phyloP scores from a whole-genome alignment of 176 grass and related monocot species.

The Lolium multiflorum region DNA sequence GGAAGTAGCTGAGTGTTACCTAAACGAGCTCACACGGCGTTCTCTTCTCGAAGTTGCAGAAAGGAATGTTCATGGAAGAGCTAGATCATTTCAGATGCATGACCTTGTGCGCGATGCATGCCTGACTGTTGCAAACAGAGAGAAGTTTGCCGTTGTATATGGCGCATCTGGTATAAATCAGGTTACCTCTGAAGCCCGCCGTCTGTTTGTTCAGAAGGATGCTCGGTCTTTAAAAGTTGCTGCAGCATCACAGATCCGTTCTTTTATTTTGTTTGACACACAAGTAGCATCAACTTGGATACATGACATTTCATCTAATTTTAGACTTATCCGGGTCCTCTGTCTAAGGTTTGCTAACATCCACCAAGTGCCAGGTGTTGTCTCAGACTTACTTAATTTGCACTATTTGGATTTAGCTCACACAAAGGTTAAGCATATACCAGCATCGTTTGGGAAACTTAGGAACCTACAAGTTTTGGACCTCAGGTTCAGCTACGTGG shows the following conservation, averaged over 20 bases:
- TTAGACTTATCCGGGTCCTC: constrained; percentile 49
- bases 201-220: constrained; percentile 28
- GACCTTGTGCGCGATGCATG: constrained; percentile 51
- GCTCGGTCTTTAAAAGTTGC: too few relatives aligned
- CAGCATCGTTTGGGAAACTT: constrained; percentile 53
- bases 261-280: constrained; percentile 28
- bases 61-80: constrained; percentile 39
- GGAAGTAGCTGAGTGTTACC: constrained; percentile 48
- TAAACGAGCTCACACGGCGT: constrained; percentile 41
- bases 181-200: background rate
- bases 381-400: constrained; percentile 31
- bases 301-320: constrained; percentile 42
- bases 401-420: background rate
- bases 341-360: constrained; percentile 46
- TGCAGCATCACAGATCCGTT: too few relatives aligned
- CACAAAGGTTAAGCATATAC: constrained; percentile 48
- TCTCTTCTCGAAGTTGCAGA: constrained; percentile 40
- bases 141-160: background rate
- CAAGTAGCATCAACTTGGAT: constrained; percentile 33
- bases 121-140: constrained; percentile 23
- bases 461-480: constrained; percentile 49
- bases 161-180: background rate
- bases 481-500: constrained; percentile 29
- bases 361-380: constrained; percentile 38
- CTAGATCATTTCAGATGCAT: constrained; percentile 41